A percentile compares a stretch with the other conserved stretches of the same genome.
These are phyloP conservation scores for Lablab purpureus DNA, from an alignment of 306 rosid species.

Conservation along the genomic window DNA sequence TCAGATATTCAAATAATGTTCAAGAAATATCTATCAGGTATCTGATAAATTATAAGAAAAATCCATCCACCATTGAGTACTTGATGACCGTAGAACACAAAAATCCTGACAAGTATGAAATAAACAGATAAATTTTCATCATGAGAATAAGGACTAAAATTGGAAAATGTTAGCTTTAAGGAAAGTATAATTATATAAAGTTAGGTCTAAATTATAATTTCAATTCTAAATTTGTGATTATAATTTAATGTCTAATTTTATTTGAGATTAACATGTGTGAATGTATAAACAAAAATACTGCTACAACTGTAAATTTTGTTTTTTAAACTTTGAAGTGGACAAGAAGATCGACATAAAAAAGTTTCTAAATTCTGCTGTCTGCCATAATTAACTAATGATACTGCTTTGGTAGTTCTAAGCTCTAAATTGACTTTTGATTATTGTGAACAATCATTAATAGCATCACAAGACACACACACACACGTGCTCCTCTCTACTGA, in stretches of 20 bases:
- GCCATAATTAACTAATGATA: conserved; percentile 32
- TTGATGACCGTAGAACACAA: neutral
- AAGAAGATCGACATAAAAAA: conserved; percentile 26
- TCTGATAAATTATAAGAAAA: neutral
- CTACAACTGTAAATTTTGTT: neutral
- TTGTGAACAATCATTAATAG: neutral
- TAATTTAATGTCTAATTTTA: too few species aligned
- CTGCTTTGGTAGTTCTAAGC: conserved; percentile 4
- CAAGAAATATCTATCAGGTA: neutral
- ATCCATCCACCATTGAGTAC: neutral
- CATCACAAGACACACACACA: neutral
- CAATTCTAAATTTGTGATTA: neutral
- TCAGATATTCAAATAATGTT: neutral
- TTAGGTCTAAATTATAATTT: neutral
- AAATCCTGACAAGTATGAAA: neutral
- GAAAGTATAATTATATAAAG: neutral
- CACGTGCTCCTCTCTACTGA: neutral
- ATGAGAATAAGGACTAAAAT: neutral
- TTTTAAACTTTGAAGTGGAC: neutral
- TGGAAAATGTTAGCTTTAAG: neutral
- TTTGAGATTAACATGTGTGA: neutral
- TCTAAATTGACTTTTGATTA: neutral
- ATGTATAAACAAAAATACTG: neutral
- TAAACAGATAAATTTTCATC: neutral
- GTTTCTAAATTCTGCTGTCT: conserved; percentile 7